Percentiles rank a stretch among this genome's conserved stretches.
Evolutionary conservation across 495 filamentous ascomycete genomes (phyloP).

Genomic region (Trichocladium uniseriatum): DNA sequence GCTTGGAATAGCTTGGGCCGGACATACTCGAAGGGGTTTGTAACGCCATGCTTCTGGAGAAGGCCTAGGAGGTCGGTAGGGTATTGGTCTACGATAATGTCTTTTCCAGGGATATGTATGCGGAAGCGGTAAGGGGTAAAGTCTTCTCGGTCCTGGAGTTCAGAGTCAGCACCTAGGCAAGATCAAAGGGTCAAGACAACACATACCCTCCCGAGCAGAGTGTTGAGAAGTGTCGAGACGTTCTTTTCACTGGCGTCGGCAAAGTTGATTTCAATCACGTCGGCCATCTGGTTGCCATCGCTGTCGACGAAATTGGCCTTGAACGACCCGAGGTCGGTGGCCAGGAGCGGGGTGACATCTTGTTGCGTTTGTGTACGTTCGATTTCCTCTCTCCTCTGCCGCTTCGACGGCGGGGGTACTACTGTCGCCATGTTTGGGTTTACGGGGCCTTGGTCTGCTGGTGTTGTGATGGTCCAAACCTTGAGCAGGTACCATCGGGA

Average conservation of each 20-base stretch:
- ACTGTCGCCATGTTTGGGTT: slow-evolving; percentile 67
- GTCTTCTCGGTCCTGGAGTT: slow-evolving; percentile 53
- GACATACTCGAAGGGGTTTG: slow-evolving; percentile 36
- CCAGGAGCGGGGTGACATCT: slow-evolving; percentile 57
- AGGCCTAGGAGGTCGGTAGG: slow-evolving; percentile 43
- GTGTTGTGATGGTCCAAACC: background rate
- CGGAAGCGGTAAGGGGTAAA: slow-evolving; percentile 84
- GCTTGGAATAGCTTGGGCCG: background rate
- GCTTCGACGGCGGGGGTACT: slow-evolving; percentile 81
- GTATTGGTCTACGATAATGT: slow-evolving; percentile 64
- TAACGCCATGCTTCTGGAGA: slow-evolving; percentile 40
- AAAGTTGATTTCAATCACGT: slow-evolving; percentile 69
- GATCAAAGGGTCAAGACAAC: background rate
- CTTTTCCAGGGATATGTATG: slow-evolving; percentile 50
- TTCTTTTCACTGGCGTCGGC: slow-evolving; percentile 84
- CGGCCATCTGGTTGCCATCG: slow-evolving; percentile 53
- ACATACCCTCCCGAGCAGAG: slow-evolving; percentile 68
- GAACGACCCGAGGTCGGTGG: slow-evolving; percentile 65
- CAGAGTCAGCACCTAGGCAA: background rate
- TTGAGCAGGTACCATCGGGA: no score
- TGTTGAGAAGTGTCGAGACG: slow-evolving; percentile 84
- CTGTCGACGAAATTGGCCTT: slow-evolving; percentile 84
- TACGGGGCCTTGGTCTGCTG: background rate
- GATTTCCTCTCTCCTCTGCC: slow-evolving; percentile 66
- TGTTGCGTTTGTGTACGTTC: slow-evolving; percentile 68